Percentiles rank a stretch among this genome's conserved stretches.
Conservation (phyloP, 805 yeast species). For the Lipomyces yamadae region DNA sequence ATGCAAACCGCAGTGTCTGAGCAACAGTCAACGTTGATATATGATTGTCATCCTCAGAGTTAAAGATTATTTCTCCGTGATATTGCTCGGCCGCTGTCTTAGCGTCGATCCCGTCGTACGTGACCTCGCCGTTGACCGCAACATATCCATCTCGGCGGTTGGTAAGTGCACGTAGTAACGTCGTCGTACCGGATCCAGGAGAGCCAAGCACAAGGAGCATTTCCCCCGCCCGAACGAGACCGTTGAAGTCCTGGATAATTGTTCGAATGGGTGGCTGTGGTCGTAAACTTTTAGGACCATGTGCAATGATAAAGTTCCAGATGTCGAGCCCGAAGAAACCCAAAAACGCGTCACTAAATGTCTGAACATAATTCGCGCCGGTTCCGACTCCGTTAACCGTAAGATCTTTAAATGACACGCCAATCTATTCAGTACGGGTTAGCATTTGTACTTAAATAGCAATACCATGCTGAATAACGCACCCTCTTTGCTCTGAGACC, state of each 20-base stretch:
- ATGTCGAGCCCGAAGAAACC: slow-evolving; percentile 13
- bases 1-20: slow-evolving; percentile 70
- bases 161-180: slow-evolving; percentile 57
- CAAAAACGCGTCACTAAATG: slow-evolving; percentile 15
- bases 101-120: slow-evolving; percentile 66
- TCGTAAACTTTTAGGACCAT: slow-evolving; percentile 8
- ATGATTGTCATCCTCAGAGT: slow-evolving; percentile 71
- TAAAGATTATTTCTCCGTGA: slow-evolving; percentile 72
- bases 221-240: slow-evolving; percentile 63
- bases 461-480: background rate
- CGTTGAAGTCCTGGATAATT: slow-evolving; percentile 42
- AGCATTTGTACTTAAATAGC: background rate
- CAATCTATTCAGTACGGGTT: slow-evolving; percentile 5
- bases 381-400: slow-evolving; percentile 17
- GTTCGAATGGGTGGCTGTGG: slow-evolving; percentile 35
- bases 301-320: background rate
- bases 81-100: slow-evolving; percentile 62
- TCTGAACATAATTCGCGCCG: slow-evolving; percentile 12
- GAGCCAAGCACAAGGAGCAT: slow-evolving; percentile 71
- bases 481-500: slow-evolving; percentile 13
- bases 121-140: slow-evolving; percentile 57
- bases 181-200: slow-evolving; percentile 70
- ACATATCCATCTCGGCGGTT: slow-evolving; percentile 45
- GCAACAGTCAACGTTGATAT: slow-evolving; percentile 72
- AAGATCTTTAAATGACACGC: slow-evolving; percentile 14